A percentile compares a stretch with the other conserved stretches of the same genome.
Conservation (phyloP, 305 asterid species). For the Fraxinus floribunda region DNA sequence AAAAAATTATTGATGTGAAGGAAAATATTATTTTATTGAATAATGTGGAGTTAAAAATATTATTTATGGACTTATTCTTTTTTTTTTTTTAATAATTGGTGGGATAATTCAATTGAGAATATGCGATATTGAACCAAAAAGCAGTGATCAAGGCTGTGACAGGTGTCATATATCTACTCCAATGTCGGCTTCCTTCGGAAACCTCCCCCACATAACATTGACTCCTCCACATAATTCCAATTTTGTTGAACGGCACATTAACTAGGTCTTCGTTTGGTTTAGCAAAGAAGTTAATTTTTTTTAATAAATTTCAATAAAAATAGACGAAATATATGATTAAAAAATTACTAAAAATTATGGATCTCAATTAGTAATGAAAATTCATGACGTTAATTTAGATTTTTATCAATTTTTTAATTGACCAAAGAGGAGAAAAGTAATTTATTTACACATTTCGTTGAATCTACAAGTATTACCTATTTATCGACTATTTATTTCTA, state of each 20-base stretch:
- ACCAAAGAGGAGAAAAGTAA: not conserved
- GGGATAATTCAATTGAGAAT: not conserved
- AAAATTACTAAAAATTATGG: not conserved
- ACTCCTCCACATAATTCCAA: not conserved
- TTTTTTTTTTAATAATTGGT: not conserved
- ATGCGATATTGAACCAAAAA: slow-evolving; percentile 1
- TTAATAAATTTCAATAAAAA: too few relatives aligned
- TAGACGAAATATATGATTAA: not conserved
- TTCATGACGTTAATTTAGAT: not conserved
- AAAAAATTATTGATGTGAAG: too few relatives aligned
- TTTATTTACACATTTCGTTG: not conserved
- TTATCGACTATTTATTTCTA: too few relatives aligned
- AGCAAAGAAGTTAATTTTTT: too few relatives aligned
- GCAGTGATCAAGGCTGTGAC: slow-evolving; percentile 3
- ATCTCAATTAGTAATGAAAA: not conserved
- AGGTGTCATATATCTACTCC: slow-evolving; percentile 1
- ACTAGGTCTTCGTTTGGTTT: not conserved
- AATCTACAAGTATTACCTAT: too few relatives aligned
- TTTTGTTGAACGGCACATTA: not conserved
- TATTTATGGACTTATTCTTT: too few relatives aligned
- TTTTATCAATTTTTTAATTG: not conserved
- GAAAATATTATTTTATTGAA: too few relatives aligned
- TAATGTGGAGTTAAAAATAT: too few relatives aligned
- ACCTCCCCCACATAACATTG: not conserved
- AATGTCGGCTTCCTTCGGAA: not conserved